These are phyloP conservation scores for Arthonia radiata DNA, from an alignment of 495 filamentous ascomycete genomes.

Conservation along the genomic window DNA sequence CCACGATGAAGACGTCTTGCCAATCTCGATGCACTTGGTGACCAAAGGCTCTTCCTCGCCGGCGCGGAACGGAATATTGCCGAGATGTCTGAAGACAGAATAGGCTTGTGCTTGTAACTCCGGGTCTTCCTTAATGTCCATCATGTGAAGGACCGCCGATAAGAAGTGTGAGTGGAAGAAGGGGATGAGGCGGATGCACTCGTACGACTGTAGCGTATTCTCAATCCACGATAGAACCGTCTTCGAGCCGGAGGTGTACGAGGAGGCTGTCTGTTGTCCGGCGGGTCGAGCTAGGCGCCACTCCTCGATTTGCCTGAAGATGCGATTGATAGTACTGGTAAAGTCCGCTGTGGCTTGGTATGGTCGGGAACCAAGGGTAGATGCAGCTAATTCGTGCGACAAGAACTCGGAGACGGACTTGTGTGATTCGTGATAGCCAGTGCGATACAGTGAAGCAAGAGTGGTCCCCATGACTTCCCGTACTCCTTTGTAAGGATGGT, in stretches of 20 bases:
- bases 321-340: slow-evolving; percentile 37
- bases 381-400: slow-evolving; percentile 47
- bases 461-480: slow-evolving; percentile 84
- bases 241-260: slow-evolving; percentile 90
- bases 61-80: slow-evolving; percentile 78
- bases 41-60: slow-evolving; percentile 72
- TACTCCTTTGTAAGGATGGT: slow-evolving; percentile 94
- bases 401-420: slow-evolving; percentile 48
- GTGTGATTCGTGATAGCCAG: slow-evolving; percentile 82
- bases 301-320: slow-evolving; percentile 60
- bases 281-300: slow-evolving; percentile 70
- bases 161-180: slow-evolving; percentile 85
- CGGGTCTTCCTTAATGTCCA: slow-evolving; percentile 97
- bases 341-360: slow-evolving; percentile 61
- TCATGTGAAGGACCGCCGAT: slow-evolving; percentile 89
- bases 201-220: slow-evolving; percentile 65
- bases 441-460: slow-evolving; percentile 64
- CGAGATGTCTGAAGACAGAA: slow-evolving; percentile 87
- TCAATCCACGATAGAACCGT: slow-evolving; percentile 92
- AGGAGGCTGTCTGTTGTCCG: slow-evolving; percentile 76
- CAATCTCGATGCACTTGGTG: slow-evolving; percentile 64
- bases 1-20: slow-evolving; percentile 69
- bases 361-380: slow-evolving; percentile 64
- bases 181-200: slow-evolving; percentile 71
- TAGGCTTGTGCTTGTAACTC: slow-evolving; percentile 89